These are phyloP conservation scores for Cladosporium oxysporum DNA, from an alignment of 2,329 filamentous ascomycete species.

Conservation along the genomic window DNA sequence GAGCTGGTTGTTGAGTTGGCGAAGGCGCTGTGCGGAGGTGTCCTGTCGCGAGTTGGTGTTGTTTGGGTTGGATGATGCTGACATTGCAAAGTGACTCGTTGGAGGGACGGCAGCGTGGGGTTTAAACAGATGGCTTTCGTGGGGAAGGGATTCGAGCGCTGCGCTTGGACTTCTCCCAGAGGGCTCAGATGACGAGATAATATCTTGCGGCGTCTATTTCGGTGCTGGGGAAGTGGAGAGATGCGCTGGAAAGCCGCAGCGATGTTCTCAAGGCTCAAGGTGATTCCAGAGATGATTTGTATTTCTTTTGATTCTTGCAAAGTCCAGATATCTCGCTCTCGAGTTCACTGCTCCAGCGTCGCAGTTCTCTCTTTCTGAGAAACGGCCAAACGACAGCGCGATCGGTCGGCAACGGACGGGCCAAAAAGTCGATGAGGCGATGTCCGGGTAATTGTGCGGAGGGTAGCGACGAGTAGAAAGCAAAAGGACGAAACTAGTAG, in stretches of 20 bases:
- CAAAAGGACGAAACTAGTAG: constrained; percentile 11
- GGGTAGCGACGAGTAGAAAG: constrained; percentile 2
- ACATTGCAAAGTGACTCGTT: constrained; percentile 18
- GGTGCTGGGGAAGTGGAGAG: not conserved
- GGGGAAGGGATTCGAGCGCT: constrained; percentile 4
- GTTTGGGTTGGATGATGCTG: constrained; percentile 10
- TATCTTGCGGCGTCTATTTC: not conserved
- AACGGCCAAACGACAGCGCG: not conserved
- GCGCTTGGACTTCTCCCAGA: not conserved
- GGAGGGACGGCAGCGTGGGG: constrained; percentile 8
- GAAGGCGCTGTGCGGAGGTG: constrained; percentile 44
- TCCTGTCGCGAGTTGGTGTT: constrained; percentile 8
- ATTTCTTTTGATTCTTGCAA: not conserved
- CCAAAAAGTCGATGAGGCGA: constrained; percentile 13
- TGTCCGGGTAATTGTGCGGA: constrained; percentile 17
- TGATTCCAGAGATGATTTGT: not conserved
- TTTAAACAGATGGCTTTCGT: constrained; percentile 9
- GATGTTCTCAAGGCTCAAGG: not conserved
- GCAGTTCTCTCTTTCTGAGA: constrained; percentile 6
- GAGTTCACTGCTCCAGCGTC: not conserved
- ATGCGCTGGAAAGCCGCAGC: not conserved
- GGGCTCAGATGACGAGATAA: constrained; percentile 9
- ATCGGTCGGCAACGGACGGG: constrained; percentile 16
- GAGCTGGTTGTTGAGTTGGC: constrained; percentile 64
- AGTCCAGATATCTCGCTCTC: not conserved